phyloP scores from a whole-genome alignment of 1,284 basidiomycete genomes.

The Exsudoporus floridanus region DNA sequence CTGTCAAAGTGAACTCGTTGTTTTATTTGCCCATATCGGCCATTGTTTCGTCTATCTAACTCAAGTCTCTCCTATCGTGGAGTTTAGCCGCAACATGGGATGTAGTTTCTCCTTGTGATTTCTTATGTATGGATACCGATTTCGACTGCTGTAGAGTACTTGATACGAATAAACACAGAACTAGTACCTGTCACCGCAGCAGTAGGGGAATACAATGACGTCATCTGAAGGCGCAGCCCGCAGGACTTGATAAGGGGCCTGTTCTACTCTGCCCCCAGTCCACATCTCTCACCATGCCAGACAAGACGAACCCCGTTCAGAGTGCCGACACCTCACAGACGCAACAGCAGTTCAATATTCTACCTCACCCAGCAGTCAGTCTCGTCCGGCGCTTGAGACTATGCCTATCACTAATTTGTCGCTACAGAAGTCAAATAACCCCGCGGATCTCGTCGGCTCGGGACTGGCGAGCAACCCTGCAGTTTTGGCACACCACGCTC shows the following conservation, averaged over 20 bases:
- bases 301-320: conserved; percentile 2
- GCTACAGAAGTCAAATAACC: conserved; percentile 49
- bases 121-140: conserved; percentile 1
- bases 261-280: background rate
- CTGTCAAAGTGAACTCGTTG: conserved; percentile 46
- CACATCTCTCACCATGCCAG: conserved; percentile 14
- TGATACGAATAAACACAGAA: background rate
- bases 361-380: conserved; percentile 52
- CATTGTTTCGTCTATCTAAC: conserved; percentile 4
- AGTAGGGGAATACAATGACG: conserved; percentile 13
- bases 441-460: conserved; percentile 40
- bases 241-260: background rate
- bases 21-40: conserved; percentile 17
- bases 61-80: background rate
- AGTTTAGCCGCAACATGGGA: background rate
- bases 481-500: conserved; percentile 42
- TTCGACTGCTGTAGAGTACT: conserved; percentile 1
- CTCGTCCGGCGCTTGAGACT: background rate
- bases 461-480: conserved; percentile 36
- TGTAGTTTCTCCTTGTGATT: conserved; percentile 12
- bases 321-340: conserved; percentile 4
- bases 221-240: conserved; percentile 11
- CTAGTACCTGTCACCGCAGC: background rate
- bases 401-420: background rate
- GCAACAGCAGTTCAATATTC: conserved; percentile 42